Conservation (phyloP, 1,139 yeast species). For the Petasospora rhodanensis region DNA sequence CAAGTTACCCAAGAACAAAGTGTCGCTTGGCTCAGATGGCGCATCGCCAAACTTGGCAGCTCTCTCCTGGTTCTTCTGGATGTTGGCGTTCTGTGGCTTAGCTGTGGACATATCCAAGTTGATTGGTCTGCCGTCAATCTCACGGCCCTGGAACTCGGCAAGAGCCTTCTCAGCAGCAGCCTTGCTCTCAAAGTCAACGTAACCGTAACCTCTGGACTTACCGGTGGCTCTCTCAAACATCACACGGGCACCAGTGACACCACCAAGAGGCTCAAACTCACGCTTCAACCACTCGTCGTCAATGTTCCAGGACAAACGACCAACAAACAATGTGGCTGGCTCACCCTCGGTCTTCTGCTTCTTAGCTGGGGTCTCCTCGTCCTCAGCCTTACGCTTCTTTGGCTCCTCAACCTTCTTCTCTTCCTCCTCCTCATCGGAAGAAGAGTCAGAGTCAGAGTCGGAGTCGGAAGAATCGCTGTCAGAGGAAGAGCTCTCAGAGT, state of each 20-base stretch:
- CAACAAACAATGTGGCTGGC: constrained; percentile 90
- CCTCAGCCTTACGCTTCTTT: constrained; percentile 26
- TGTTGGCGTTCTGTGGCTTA: constrained; percentile 58
- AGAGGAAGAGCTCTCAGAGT: constrained; percentile 10
- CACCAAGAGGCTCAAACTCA: constrained; percentile 81
- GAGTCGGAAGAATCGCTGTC: constrained; percentile 15
- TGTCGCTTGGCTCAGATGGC: constrained; percentile 89
- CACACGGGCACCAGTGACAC: constrained; percentile 85
- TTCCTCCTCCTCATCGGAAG: constrained; percentile 19
- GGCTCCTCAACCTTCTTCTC: constrained; percentile 25
- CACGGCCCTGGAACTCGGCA: constrained; percentile 81
- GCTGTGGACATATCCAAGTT: constrained; percentile 89
- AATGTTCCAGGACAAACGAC: constrained; percentile 95
- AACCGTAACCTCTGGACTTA: constrained; percentile 96
- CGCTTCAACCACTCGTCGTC: constrained; percentile 91
- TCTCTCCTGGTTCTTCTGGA: constrained; percentile 59
- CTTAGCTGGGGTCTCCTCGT: constrained; percentile 23
- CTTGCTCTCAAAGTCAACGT: constrained; percentile 83
- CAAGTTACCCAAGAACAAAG: constrained; percentile 92
- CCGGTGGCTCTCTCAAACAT: constrained; percentile 90
- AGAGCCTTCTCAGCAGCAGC: constrained; percentile 86
- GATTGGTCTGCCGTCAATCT: constrained; percentile 94
- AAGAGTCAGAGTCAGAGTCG: constrained; percentile 9
- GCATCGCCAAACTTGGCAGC: constrained; percentile 87
- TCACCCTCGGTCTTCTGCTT: constrained; percentile 31